Base-by-base conservation (phyloP, 305 asterid species). In the Plantago lanceolata region DNA sequence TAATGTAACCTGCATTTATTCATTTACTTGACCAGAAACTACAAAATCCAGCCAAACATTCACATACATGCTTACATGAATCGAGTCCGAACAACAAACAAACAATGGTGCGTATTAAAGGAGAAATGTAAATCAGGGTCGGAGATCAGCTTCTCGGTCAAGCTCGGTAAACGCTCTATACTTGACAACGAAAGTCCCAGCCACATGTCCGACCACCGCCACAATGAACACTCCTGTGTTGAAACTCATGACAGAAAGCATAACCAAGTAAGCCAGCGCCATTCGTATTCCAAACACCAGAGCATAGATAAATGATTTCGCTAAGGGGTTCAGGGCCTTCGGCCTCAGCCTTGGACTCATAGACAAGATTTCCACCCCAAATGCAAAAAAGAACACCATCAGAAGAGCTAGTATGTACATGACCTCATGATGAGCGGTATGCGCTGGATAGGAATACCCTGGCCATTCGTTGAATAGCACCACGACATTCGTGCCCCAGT, bases 191-290 rank as follows among this genome's bases (percentile, higher is more conserved):
- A 80, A 76, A 18, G 26, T 12, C 16, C 92, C 97, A 8, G 70
- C 64, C 21, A 76, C 80, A 31, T 89, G 95, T 57, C 97, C 95
- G 28, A 70, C 80, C 44, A 89, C 81, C 37, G 80, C 94, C 19
- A 45, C 86, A 26, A 83, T 20, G 57, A 89, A 80, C 16, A 89
- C 73, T 24, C 96, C 96, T 24, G 84, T 13, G 76, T 89, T 89
- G 75, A 75, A 87, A 14, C 95, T 80, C 97, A 89, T 89, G 58
- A 87, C 94, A 1, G 91, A 71, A 5, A 89, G 92, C 97, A 89
- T 89, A 43, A 87, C 72, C 71, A 82, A 29, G 82, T 87, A 89
- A 33, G 82, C 83, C 31, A 85, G 73, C 18, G 75, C 84, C 85
- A 85, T 84, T 1, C 86, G 84, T 48, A 89, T 56, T 2, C 75